Evolutionary conservation across 345 rosid species (phyloP).

Genomic region (Salix udensis): DNA sequence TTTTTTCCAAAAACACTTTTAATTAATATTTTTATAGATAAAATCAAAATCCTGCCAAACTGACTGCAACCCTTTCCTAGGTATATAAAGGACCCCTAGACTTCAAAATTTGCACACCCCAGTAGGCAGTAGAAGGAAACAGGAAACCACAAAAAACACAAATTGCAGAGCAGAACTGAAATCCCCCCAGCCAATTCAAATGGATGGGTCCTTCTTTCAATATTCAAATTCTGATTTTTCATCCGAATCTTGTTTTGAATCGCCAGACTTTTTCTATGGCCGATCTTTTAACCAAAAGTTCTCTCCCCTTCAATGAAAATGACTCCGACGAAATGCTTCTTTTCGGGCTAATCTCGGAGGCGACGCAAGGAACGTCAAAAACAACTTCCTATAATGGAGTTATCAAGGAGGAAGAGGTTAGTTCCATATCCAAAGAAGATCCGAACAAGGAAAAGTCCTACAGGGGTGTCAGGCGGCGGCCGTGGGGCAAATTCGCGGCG

Average conservation of each 20-base stretch:
- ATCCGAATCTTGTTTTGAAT: constrained; percentile 51
- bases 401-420: constrained; percentile 49
- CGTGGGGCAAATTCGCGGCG: constrained; percentile 81
- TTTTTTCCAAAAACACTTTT: no score
- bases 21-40: no score
- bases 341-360: constrained; percentile 51
- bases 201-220: constrained; percentile 44
- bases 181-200: constrained; percentile 3
- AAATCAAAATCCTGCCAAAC: neutral
- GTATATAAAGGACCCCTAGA: constrained; percentile 25
- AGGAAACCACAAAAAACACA: neutral
- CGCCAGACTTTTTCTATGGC: constrained; percentile 43
- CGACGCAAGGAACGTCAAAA: constrained; percentile 31
- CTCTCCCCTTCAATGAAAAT: constrained; percentile 85
- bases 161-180: neutral
- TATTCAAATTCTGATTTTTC: constrained; percentile 50
- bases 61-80: neutral
- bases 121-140: neutral
- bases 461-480: constrained; percentile 69
- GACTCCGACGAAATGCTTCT: constrained; percentile 94
- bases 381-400: neutral
- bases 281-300: constrained; percentile 22
- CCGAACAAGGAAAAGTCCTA: constrained; percentile 45
- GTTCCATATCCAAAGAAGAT: constrained; percentile 29
- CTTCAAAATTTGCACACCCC: constrained; percentile 12